Conservation (phyloP, 108 stramenopile species). For the Epithemia pelagica region DNA sequence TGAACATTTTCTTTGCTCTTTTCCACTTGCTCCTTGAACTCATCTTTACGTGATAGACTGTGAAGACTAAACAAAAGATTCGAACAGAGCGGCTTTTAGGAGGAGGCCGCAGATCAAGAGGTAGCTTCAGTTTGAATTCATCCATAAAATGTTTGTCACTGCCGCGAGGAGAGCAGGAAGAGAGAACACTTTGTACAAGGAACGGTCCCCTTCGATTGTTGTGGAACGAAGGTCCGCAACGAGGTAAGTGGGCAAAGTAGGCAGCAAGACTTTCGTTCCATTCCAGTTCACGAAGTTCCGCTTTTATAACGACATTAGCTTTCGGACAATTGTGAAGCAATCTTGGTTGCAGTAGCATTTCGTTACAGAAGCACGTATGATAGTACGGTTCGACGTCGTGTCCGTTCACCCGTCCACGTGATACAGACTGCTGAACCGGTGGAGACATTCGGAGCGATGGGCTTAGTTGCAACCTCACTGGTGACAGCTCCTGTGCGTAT, state of each 20-base stretch:
- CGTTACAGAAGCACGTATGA: slow-evolving; percentile 75
- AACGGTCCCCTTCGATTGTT: slow-evolving; percentile 72
- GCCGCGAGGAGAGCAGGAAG: slow-evolving; percentile 58
- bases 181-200: slow-evolving; percentile 60
- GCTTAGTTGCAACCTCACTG: slow-evolving; percentile 45
- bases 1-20: slow-evolving; percentile 3
- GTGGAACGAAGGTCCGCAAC: slow-evolving; percentile 49
- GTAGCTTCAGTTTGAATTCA: slow-evolving; percentile 82
- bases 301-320: slow-evolving; percentile 68
- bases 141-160: slow-evolving; percentile 61
- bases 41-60: slow-evolving; percentile 54
- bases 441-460: slow-evolving; percentile 6
- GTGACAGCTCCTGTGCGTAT: slow-evolving; percentile 73
- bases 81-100: slow-evolving; percentile 14
- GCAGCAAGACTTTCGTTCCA: slow-evolving; percentile 45
- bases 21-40: slow-evolving; percentile 32
- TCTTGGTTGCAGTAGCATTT: slow-evolving; percentile 69
- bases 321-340: slow-evolving; percentile 60
- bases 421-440: slow-evolving; percentile 16
- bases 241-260: slow-evolving; percentile 46
- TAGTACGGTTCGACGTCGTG: slow-evolving; percentile 47
- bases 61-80: slow-evolving; percentile 43
- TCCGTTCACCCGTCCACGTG: slow-evolving; percentile 16
- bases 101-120: slow-evolving; percentile 37
- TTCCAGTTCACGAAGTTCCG: slow-evolving; percentile 66